phyloP scores from a whole-genome alignment of 1,284 basidiomycete species.

The Ganoderma boninense region DNA sequence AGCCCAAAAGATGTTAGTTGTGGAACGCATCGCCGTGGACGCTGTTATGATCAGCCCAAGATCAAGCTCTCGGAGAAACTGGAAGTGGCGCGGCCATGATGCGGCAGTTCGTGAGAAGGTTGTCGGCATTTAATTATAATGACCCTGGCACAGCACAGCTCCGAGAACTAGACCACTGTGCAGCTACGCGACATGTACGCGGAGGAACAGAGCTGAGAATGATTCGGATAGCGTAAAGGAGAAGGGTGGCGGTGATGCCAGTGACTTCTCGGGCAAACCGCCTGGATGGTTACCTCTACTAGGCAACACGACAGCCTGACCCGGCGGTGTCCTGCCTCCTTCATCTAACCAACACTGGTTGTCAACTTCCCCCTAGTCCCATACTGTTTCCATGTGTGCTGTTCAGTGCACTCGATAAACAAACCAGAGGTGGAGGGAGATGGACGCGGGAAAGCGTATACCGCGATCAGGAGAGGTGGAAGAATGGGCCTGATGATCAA shows the following conservation, averaged over 20 bases:
- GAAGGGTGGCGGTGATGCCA: background rate
- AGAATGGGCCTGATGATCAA: background rate
- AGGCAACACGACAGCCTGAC: background rate
- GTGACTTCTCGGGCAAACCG: background rate
- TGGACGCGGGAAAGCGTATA: background rate
- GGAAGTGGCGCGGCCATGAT: background rate
- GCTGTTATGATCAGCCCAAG: background rate
- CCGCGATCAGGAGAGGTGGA: background rate
- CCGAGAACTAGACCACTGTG: background rate
- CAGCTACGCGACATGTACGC: background rate
- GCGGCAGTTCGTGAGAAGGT: background rate
- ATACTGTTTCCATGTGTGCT: background rate
- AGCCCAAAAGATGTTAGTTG: background rate
- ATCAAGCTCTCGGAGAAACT: background rate
- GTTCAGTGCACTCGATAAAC: background rate
- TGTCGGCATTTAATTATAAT: background rate
- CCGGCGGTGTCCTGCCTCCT: no score
- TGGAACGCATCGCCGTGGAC: background rate
- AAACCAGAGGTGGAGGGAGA: background rate
- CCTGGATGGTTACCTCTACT: background rate
- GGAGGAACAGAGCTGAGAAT: background rate
- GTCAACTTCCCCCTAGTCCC: background rate
- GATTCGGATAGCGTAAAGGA: background rate
- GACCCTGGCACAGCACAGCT: background rate
- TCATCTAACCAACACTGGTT: background rate